Conservation (phyloP, 345 rosid species). For the Rubroshorea leprosula region DNA sequence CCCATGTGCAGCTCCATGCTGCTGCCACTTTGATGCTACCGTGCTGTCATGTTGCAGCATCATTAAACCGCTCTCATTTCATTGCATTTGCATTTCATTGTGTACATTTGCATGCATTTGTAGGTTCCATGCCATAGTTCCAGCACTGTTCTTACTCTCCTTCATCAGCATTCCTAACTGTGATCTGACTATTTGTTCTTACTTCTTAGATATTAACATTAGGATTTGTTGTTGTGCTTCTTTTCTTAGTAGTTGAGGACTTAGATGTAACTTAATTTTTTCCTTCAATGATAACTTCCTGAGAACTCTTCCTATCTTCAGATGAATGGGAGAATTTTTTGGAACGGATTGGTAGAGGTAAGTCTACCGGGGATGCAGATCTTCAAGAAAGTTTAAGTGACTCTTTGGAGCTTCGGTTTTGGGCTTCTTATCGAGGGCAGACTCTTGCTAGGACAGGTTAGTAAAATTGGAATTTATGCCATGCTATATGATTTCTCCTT, state of each 20-base stretch:
- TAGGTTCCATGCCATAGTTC: too few relatives aligned
- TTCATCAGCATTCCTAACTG: too few relatives aligned
- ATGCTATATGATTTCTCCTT: not conserved
- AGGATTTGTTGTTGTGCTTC: too few relatives aligned
- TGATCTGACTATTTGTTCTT: too few relatives aligned
- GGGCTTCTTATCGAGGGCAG: slow-evolving; percentile 97
- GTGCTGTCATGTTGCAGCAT: too few relatives aligned
- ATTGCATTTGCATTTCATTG: too few relatives aligned
- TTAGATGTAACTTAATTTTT: not conserved
- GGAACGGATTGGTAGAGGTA: slow-evolving; percentile 81
- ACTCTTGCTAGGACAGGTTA: slow-evolving; percentile 94
- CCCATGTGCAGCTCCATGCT: too few relatives aligned
- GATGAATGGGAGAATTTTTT: slow-evolving; percentile 99
- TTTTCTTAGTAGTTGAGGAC: not conserved
- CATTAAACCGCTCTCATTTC: too few relatives aligned
- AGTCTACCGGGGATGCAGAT: slow-evolving; percentile 61
- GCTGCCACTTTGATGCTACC: too few relatives aligned
- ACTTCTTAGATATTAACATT: too few relatives aligned
- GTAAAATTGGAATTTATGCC: slow-evolving; percentile 19
- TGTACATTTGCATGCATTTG: too few relatives aligned
- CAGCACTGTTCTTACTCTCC: too few relatives aligned
- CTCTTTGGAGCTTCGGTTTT: slow-evolving; percentile 92
- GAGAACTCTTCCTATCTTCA: slow-evolving; percentile 20
- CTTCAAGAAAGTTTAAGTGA: slow-evolving; percentile 71
- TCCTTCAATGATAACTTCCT: not conserved